A percentile compares a stretch with the other conserved stretches of the same genome.
Conservation (phyloP, 306 rosid species). For the Alnus rubra region DNA sequence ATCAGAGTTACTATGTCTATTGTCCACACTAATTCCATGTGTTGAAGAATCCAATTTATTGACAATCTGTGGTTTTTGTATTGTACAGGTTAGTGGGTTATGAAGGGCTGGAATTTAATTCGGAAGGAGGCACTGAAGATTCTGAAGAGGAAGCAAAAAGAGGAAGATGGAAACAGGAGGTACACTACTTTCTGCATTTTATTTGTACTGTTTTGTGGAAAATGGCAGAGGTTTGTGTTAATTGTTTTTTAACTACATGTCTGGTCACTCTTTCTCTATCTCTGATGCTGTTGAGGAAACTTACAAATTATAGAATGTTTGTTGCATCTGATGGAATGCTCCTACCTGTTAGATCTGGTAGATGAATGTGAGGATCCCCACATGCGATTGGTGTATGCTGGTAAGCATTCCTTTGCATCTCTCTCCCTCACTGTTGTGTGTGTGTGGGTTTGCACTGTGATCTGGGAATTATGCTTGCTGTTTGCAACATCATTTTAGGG, state of each 20-base stretch:
- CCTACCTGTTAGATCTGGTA: conserved; percentile 80
- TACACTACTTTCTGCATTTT: conserved; percentile 25
- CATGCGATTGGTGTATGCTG: conserved; percentile 82
- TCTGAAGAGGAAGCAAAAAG: conserved; percentile 86
- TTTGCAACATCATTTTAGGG: conserved; percentile 77
- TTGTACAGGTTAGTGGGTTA: conserved; percentile 39
- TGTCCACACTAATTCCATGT: conserved; percentile 2
- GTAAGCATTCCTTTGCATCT: conserved; percentile 42
- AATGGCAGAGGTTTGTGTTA: conserved; percentile 86
- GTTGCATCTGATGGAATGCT: conserved; percentile 88
- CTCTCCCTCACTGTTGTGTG: not conserved
- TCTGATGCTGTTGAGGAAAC: conserved; percentile 18
- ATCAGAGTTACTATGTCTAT: not conserved
- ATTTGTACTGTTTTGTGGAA: conserved; percentile 28
- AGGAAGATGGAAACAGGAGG: conserved; percentile 98
- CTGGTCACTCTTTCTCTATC: conserved; percentile 15
- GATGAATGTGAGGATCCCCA: conserved; percentile 93
- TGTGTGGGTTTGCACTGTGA: conserved; percentile 18
- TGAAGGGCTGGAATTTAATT: conserved; percentile 93
- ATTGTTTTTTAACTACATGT: conserved; percentile 14
- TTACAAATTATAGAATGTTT: conserved; percentile 11
- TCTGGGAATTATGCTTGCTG: conserved; percentile 21
- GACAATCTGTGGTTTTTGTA: conserved; percentile 4
- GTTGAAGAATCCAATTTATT: conserved; percentile 17
- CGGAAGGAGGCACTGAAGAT: conserved; percentile 96